phyloP scores from a whole-genome alignment of 495 filamentous ascomycete genomes.

The Penicillium waksmanii region DNA sequence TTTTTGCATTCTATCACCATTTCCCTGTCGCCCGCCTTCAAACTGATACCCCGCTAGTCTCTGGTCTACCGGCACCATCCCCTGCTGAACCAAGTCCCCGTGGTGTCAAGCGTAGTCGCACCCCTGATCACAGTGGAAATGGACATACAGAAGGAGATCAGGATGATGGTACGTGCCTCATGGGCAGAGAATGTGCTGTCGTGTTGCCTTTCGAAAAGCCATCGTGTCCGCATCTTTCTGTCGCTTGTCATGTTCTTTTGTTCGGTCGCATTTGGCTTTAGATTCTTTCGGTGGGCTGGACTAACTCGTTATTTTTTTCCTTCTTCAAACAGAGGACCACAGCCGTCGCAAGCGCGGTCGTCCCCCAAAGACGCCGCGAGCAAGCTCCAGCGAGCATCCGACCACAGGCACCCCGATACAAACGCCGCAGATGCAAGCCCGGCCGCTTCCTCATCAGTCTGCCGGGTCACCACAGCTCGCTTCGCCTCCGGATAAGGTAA shows the following conservation, averaged over 20 bases:
- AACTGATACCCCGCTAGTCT: conserved; percentile 50
- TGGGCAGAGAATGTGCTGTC: conserved; percentile 17
- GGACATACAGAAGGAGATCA: conserved; percentile 59
- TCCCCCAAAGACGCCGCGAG: conserved; percentile 72
- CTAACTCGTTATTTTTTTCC: conserved; percentile 23
- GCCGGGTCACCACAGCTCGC: conserved; percentile 65
- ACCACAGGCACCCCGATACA: conserved; percentile 60
- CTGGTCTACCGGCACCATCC: conserved; percentile 47
- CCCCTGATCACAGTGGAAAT: conserved; percentile 77
- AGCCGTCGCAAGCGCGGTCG: conserved; percentile 85
- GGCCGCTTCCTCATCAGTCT: conserved; percentile 63
- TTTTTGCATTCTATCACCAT: conserved; percentile 1
- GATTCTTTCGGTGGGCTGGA: neutral
- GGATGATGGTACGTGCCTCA: conserved; percentile 79
- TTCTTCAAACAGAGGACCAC: conserved; percentile 60
- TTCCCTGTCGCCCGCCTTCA: conserved; percentile 32
- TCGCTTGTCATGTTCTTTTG: conserved; percentile 2
- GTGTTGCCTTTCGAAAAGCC: conserved; percentile 2
- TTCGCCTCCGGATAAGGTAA: conserved; percentile 79
- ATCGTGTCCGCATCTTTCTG: conserved; percentile 4
- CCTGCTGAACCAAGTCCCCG: conserved; percentile 62
- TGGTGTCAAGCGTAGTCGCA: conserved; percentile 91
- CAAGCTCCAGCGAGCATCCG: conserved; percentile 52
- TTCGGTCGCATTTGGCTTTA: conserved; percentile 11
- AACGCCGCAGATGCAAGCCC: conserved; percentile 77